Conservation (phyloP, 1,284 basidiomycete species). For the Coniferiporia weirii region DNA sequence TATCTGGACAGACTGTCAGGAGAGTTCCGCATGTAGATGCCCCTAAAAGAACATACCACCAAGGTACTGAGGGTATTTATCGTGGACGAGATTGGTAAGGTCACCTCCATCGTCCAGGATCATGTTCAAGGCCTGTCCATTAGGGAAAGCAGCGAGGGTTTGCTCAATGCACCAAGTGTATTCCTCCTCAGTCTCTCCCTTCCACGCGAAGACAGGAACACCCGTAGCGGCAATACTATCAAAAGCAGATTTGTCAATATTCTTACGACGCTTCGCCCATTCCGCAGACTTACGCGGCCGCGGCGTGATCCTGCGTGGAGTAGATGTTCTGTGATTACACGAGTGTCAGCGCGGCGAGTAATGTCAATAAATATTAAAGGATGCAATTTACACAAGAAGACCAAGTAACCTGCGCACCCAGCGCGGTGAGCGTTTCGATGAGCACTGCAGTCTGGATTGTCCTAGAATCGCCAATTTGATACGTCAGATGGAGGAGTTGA, state of each 20-base stretch:
- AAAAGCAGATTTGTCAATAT: constrained; percentile 1
- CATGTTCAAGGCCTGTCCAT: constrained; percentile 90
- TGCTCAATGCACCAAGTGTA: constrained; percentile 99
- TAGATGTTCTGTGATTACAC: constrained; percentile 81
- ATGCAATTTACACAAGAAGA: constrained; percentile 83
- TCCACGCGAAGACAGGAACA: constrained; percentile 99
- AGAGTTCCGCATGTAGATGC: constrained; percentile 1
- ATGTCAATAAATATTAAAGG: constrained; percentile 5
- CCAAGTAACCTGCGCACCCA: constrained; percentile 98
- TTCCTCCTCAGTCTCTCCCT: constrained; percentile 99
- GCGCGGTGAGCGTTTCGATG: constrained; percentile 91
- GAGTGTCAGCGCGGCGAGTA: not conserved
- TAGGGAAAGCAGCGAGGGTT: constrained; percentile 78
- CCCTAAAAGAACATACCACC: constrained; percentile 40
- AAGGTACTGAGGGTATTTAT: constrained; percentile 92
- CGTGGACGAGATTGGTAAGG: constrained; percentile 91
- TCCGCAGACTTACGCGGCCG: constrained; percentile 73
- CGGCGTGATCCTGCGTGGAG: constrained; percentile 99
- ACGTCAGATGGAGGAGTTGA: constrained; percentile 11
- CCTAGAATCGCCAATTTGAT: constrained; percentile 39
- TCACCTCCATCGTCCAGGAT: constrained; percentile 99
- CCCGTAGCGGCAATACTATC: constrained; percentile 92
- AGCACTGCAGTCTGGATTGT: constrained; percentile 96
- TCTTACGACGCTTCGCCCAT: not conserved
- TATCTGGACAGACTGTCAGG: constrained; percentile 40